Evolutionary conservation across 192 early-diverging fungal genomes (phyloP).

Genomic region (Paraglomus brasilianum): DNA sequence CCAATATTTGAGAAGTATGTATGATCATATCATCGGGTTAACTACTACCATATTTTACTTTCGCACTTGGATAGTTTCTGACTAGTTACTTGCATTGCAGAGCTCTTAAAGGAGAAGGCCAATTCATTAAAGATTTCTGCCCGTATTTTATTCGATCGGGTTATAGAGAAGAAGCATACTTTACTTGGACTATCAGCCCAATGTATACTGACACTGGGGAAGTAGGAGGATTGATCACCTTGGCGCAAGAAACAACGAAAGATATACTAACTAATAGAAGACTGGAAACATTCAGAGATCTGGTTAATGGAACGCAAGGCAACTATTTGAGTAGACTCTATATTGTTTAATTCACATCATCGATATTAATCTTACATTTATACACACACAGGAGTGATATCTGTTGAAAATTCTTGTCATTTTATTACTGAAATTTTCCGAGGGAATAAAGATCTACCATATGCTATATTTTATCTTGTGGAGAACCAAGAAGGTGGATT

Average conservation of each 20-base stretch:
- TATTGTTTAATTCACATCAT: too few species aligned
- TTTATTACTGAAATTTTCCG: not conserved
- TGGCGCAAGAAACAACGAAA: constrained; percentile 33
- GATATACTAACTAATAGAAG: constrained; percentile 34
- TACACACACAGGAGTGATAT: too few species aligned
- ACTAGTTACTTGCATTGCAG: too few species aligned
- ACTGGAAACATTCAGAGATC: constrained; percentile 13
- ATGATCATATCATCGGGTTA: too few species aligned
- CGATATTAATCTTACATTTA: too few species aligned
- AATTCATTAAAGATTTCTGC: too few species aligned
- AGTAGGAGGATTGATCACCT: constrained; percentile 30
- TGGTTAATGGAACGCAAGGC: too few species aligned
- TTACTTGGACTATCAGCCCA: constrained; percentile 35
- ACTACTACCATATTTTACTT: too few species aligned
- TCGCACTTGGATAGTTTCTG: too few species aligned
- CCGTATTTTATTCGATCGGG: not conserved
- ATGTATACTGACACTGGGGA: constrained; percentile 30
- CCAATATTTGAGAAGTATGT: too few species aligned
- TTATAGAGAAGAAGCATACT: constrained; percentile 38
- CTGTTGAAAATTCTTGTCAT: constrained; percentile 1
- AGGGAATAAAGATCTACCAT: constrained; percentile 16
- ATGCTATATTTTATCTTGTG: constrained; percentile 21
- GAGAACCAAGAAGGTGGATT: not conserved
- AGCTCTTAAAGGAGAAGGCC: too few species aligned
- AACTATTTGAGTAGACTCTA: too few species aligned